Conservation (phyloP, 2,329 filamentous ascomycete genomes). For the Raffaelea deltoideospora region DNA sequence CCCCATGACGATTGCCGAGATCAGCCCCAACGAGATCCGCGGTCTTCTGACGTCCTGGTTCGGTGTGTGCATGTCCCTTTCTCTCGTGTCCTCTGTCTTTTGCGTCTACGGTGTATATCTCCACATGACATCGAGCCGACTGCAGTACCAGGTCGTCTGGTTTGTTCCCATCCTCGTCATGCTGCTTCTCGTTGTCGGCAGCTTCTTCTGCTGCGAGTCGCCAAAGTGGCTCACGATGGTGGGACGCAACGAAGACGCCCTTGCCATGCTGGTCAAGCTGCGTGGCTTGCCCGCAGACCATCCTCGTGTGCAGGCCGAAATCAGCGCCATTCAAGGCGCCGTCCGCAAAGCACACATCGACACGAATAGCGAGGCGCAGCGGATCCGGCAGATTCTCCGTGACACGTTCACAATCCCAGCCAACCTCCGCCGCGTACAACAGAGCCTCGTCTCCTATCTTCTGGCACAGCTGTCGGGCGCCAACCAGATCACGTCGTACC, state of each 20-base stretch:
- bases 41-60: conserved; percentile 27
- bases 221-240: conserved; percentile 19
- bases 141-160: conserved; percentile 17
- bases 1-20: conserved; percentile 29
- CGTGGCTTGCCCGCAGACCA: conserved; percentile 17
- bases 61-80: conserved; percentile 18
- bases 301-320: conserved; percentile 13
- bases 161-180: conserved; percentile 17
- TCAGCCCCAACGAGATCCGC: conserved; percentile 29
- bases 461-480: conserved; percentile 28
- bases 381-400: conserved; percentile 6
- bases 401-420: conserved; percentile 21
- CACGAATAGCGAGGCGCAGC: not conserved
- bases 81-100: conserved; percentile 18
- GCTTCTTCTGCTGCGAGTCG: conserved; percentile 18
- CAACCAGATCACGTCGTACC: conserved; percentile 26
- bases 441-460: conserved; percentile 20
- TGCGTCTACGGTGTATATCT: conserved; percentile 19
- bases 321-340: conserved; percentile 9
- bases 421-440: conserved; percentile 25
- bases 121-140: conserved; percentile 12
- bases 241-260: conserved; percentile 14
- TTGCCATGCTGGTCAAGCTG: conserved; percentile 13
- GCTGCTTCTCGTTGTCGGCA: conserved; percentile 12
- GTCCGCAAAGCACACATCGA: not conserved